These are phyloP conservation scores for Neurospora sp. DNA, from an alignment of 495 filamentous ascomycete genomes.

Conservation along the genomic window DNA sequence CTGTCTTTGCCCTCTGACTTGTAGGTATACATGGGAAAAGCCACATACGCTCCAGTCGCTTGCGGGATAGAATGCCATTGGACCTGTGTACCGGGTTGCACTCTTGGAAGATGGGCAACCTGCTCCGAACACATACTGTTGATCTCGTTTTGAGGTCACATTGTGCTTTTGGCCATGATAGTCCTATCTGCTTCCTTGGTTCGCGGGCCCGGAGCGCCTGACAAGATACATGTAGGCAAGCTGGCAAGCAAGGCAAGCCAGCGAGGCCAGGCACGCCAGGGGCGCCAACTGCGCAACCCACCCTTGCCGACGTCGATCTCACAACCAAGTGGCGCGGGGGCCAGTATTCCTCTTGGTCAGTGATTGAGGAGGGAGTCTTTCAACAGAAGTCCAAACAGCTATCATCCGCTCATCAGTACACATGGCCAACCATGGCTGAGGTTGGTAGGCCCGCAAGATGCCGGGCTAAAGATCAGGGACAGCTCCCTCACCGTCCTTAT, in stretches of 20 bases:
- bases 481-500: not conserved
- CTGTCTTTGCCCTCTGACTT: not conserved
- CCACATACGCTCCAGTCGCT: not conserved
- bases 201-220: not conserved
- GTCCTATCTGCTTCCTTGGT: not conserved
- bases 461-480: not conserved
- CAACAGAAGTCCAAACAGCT: not conserved
- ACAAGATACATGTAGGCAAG: not conserved
- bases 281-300: not conserved
- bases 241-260: not conserved
- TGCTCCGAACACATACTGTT: not conserved
- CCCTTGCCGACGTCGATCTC: not conserved
- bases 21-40: not conserved
- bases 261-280: not conserved
- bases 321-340: not conserved
- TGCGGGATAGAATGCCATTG: not conserved
- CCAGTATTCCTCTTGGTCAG: not conserved
- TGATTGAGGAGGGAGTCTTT: not conserved
- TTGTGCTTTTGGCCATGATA: not conserved
- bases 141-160: not conserved
- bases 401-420: not conserved
- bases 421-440: not conserved
- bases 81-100: not conserved
- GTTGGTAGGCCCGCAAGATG: not conserved
- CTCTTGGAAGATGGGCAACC: not conserved